Conservation (phyloP, 129 eudicot genomes). For the Arctium lappa region DNA sequence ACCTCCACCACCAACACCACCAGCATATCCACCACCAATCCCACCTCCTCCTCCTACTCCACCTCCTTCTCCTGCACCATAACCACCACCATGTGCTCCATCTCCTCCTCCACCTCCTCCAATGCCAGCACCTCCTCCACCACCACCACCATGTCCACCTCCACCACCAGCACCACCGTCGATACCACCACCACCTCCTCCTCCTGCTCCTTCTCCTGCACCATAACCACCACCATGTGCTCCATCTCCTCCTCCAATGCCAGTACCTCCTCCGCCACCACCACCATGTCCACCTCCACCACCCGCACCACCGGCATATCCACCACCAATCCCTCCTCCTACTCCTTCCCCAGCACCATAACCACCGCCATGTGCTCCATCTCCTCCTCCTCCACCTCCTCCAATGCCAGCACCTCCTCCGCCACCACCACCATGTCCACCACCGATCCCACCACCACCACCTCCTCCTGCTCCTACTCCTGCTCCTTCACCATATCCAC, state of each 20-base stretch:
- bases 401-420: slow-evolving; percentile 13
- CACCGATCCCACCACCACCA: slow-evolving; percentile 10
- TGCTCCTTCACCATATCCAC: slow-evolving; percentile 25
- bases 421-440: slow-evolving; percentile 34
- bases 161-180: slow-evolving; percentile 21
- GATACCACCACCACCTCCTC: slow-evolving; percentile 11
- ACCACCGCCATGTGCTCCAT: not conserved
- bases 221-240: slow-evolving; percentile 17
- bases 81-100: slow-evolving; percentile 37
- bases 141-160: slow-evolving; percentile 34
- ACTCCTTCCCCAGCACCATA: not conserved
- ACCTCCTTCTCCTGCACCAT: slow-evolving; percentile 36
- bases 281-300: slow-evolving; percentile 39
- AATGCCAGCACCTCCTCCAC: slow-evolving; percentile 22
- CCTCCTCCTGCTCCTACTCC: slow-evolving; percentile 34
- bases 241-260: not conserved
- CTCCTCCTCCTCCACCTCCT: not conserved
- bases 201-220: slow-evolving; percentile 12
- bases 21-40: slow-evolving; percentile 22
- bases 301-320: slow-evolving; percentile 2
- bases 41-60: slow-evolving; percentile 40
- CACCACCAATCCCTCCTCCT: slow-evolving; percentile 34
- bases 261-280: slow-evolving; percentile 22
- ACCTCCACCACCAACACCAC: slow-evolving; percentile 30
- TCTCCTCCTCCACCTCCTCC: slow-evolving; percentile 37